These are phyloP conservation scores for Coemansia sp. DNA, from an alignment of 192 early-diverging fungal species.

Conservation along the genomic window DNA sequence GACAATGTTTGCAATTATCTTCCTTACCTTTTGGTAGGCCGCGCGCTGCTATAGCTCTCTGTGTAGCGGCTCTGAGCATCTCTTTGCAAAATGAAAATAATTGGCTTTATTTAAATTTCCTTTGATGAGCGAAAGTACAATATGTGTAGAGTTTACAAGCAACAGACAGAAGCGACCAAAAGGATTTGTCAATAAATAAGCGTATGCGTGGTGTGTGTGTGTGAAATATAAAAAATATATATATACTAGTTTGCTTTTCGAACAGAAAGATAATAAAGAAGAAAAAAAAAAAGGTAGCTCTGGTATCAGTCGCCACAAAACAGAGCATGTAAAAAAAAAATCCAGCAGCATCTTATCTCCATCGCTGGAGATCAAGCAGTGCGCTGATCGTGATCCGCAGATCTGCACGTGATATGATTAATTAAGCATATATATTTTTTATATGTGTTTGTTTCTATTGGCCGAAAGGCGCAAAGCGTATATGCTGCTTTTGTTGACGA, in stretches of 20 bases:
- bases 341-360: neutral
- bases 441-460: too few species aligned
- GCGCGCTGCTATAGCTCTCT: neutral
- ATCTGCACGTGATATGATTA: neutral
- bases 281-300: neutral
- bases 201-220: too few species aligned
- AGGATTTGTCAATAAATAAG: neutral
- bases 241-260: too few species aligned
- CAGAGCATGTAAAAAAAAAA: neutral
- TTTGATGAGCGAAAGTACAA: too few species aligned
- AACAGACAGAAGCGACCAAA: too few species aligned
- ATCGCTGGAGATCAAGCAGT: neutral
- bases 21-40: neutral
- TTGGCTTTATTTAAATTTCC: neutral
- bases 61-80: constrained; percentile 5
- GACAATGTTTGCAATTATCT: too few species aligned
- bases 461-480: too few species aligned
- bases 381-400: neutral
- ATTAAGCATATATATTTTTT: too few species aligned
- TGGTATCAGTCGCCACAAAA: neutral
- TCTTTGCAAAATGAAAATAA: neutral
- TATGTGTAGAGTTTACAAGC: too few species aligned
- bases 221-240: neutral
- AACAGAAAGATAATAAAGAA: neutral
- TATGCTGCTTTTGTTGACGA: too few species aligned